These are phyloP conservation scores for Aspergillus hancockii DNA, from an alignment of 495 filamentous ascomycete genomes.

Conservation along the genomic window DNA sequence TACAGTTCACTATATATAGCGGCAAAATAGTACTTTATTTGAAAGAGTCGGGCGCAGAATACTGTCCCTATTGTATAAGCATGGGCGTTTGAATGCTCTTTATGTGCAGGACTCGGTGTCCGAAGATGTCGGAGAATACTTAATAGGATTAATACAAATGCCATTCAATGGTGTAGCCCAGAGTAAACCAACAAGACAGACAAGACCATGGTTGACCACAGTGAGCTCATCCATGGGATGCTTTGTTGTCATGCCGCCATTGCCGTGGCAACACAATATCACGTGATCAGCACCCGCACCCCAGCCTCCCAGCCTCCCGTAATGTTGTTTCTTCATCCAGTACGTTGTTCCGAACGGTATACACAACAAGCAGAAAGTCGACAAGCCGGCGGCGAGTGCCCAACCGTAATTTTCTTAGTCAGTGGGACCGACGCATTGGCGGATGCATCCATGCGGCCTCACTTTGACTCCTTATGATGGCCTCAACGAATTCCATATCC, in stretches of 20 bases:
- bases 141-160: no score
- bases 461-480: constrained; percentile 31
- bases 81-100: no score
- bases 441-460: constrained; percentile 21
- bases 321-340: constrained; percentile 15
- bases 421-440: constrained; percentile 18
- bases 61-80: background rate
- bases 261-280: constrained; percentile 23
- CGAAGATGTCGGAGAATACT: no score
- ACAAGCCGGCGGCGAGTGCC: constrained; percentile 4
- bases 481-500: constrained; percentile 41
- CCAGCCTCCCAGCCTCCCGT: constrained; percentile 32
- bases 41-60: background rate
- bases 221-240: no score
- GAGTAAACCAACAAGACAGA: no score
- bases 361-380: constrained; percentile 14
- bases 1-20: no score
- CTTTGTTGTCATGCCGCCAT: constrained; percentile 20
- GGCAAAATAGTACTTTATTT: constrained; percentile 2
- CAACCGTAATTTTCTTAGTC: constrained; percentile 12
- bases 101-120: no score
- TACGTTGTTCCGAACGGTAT: constrained; percentile 13
- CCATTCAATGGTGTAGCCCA: no score
- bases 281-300: constrained; percentile 19
- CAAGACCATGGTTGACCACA: no score